Percentiles rank a stretch among this genome's conserved stretches.
Conservation (phyloP, 441 rosid genomes). For the Adansonia rubrostipa region DNA sequence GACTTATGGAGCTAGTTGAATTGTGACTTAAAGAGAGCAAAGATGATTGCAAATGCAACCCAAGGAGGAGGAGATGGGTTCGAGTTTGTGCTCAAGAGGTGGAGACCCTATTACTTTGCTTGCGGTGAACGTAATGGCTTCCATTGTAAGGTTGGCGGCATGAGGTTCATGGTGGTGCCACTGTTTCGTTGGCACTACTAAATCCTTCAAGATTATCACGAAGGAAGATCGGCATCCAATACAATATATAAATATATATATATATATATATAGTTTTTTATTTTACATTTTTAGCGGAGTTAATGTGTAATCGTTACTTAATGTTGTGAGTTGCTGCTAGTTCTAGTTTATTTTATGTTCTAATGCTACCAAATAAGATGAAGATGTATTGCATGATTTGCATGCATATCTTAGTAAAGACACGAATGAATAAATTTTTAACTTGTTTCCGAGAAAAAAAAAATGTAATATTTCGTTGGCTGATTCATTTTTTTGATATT, state of each 20-base stretch:
- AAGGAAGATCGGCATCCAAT: neutral
- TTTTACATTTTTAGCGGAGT: neutral
- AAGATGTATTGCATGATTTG: neutral
- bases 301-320: neutral
- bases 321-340: neutral
- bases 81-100: conserved; percentile 42
- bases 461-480: too few species aligned
- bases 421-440: too few species aligned
- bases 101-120: conserved; percentile 59
- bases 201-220: neutral
- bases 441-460: too few species aligned
- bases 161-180: neutral
- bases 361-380: conserved; percentile 27
- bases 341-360: conserved; percentile 14
- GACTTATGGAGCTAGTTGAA: conserved; percentile 45
- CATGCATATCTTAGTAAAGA: too few species aligned
- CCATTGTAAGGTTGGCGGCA: conserved; percentile 56
- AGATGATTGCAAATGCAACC: conserved; percentile 44
- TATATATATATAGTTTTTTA: neutral
- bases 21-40: conserved; percentile 46
- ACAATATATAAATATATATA: too few species aligned
- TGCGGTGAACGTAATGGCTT: conserved; percentile 60
- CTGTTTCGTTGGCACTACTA: neutral
- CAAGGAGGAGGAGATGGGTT: conserved; percentile 59
- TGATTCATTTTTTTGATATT: conserved; percentile 1